Evolutionary conservation across 164 flowering plant genomes (phyloP).

Genomic region (Magnolia officinalis): DNA sequence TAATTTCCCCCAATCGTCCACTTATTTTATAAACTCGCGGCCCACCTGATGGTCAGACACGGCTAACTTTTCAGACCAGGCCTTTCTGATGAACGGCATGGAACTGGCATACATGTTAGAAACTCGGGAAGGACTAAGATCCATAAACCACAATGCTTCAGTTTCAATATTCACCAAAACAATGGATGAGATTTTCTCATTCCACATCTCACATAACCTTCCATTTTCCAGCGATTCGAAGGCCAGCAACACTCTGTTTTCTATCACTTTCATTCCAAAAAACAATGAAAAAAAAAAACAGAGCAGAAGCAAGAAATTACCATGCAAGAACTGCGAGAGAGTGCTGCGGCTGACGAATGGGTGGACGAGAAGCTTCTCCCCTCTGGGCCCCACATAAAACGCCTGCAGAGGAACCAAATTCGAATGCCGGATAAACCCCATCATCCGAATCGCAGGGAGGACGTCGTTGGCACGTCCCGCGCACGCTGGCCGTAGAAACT

Average conservation of each 20-base stretch:
- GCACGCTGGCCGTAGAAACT: constrained; percentile 80
- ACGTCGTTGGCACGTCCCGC: constrained; percentile 37
- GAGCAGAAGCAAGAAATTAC: constrained; percentile 28
- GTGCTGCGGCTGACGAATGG: constrained; percentile 62
- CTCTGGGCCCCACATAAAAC: constrained; percentile 78
- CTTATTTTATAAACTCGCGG: no score
- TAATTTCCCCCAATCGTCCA: no score
- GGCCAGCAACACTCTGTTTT: not conserved
- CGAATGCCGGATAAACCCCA: constrained; percentile 68
- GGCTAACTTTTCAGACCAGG: no score
- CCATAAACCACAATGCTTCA: no score
- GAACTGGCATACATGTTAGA: no score
- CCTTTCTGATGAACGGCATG: no score
- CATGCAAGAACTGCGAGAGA: constrained; percentile 70
- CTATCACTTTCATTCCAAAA: not conserved
- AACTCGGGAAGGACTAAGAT: no score
- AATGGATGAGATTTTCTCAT: not conserved
- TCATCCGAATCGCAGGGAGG: constrained; percentile 36
- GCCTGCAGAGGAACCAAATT: constrained; percentile 85
- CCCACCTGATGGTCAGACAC: no score
- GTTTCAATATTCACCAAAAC: no score
- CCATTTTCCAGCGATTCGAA: not conserved
- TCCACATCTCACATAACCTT: not conserved
- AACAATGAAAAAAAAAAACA: not conserved
- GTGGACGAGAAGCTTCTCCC: constrained; percentile 90